A percentile compares a stretch with the other conserved stretches of the same genome.
Conservation (phyloP, 2,329 filamentous ascomycete genomes). For the Aspergillus persii region DNA sequence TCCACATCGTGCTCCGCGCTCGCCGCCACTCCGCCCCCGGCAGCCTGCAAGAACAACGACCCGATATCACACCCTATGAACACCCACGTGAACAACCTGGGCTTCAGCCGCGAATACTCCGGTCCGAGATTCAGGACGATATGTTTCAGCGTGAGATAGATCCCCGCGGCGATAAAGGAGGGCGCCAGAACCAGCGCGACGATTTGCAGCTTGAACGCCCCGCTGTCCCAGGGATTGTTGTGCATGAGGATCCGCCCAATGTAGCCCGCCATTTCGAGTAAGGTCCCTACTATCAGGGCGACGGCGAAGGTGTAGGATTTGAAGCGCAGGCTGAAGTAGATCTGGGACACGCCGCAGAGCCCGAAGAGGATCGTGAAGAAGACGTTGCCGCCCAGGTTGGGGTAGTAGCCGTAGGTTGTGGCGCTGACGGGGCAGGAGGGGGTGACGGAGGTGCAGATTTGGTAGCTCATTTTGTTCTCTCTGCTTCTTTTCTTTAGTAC, state of each 20-base stretch:
- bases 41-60: constrained; percentile 59
- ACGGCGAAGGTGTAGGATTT: constrained; percentile 57
- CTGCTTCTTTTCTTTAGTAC: too few relatives aligned
- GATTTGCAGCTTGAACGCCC: constrained; percentile 55
- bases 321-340: constrained; percentile 50
- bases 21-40: constrained; percentile 58
- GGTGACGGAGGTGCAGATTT: constrained; percentile 35
- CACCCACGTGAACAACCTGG: constrained; percentile 55
- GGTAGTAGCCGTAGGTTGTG: constrained; percentile 55
- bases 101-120: constrained; percentile 47
- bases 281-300: constrained; percentile 48
- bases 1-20: constrained; percentile 42
- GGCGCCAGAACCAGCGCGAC: constrained; percentile 57
- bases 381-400: constrained; percentile 50
- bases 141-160: constrained; percentile 58
- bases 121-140: constrained; percentile 56
- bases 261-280: constrained; percentile 57
- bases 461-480: constrained; percentile 13
- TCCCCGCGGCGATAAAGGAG: constrained; percentile 54
- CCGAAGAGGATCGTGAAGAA: constrained; percentile 55
- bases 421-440: constrained; percentile 44
- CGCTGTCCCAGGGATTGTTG: constrained; percentile 50
- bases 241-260: constrained; percentile 54
- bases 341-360: constrained; percentile 48
- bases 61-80: constrained; percentile 61